Evolutionary conservation across 2,329 filamentous ascomycete genomes (phyloP), one percentile per base, ranked within the genome.

Genomic region (Karstenula rhodostoma): DNA sequence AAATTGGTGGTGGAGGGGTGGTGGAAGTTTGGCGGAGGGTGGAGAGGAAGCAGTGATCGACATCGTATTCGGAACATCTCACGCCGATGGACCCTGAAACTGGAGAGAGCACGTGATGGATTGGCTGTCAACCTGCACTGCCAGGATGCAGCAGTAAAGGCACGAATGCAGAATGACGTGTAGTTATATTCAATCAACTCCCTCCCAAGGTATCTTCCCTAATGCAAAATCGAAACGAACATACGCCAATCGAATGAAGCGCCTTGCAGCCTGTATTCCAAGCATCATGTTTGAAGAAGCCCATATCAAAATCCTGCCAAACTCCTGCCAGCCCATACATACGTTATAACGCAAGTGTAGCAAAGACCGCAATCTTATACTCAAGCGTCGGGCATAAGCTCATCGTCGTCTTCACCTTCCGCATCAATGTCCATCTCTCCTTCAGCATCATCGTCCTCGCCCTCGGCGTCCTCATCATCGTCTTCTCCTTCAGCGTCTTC

Each of bases 371-470:
- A 43, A 43, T 44, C 23, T 17, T 29, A 51, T 66, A 12, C 33
- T 52, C 58, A 74, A 27, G 64, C 64, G 48, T 66, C 65, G 3
- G 46, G 67, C 71, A 75, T 75, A 17, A 71, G 61, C 56, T 74
- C 72, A 53, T 74, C 72, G 32, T 72, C 70, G 4, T 72, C 70
- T 35, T 69, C 67, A 3, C 68, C 70, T 37, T 69, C 71, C 6
- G 68, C 70, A 54, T 72, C 68, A n/a, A 68, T 52, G 29, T 73
- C 70, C 50, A 67, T 64, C 27, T 63, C 62, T 32, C 68, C 47
- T 22, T 70, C 66, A 4, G 58, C 65, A 9, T 70, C 73, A 44
- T 72, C 73, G 13, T 66, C 67, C 19, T 69, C 70, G 27, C 68
- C 72, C 19, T 65, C 69, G 17, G 66, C 72, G 5, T 67, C 72